Evolutionary conservation across 1,139 yeast genomes (phyloP), one percentile per base, ranked within the genome.

Genomic region (Saccharomyces hybrid): DNA sequence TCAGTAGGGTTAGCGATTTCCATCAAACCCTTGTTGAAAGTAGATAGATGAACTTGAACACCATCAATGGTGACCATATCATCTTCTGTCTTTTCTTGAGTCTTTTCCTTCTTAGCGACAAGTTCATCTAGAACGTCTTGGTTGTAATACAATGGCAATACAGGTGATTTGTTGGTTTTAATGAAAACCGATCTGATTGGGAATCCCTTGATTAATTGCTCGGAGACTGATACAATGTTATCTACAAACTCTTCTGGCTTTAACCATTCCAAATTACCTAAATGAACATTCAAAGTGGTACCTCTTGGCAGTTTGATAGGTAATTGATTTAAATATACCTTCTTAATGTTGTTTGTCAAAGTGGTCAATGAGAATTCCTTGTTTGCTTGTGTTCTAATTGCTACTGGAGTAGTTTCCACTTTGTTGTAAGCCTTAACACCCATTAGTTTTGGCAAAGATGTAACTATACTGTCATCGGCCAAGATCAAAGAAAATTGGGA

Each of bases 361-460:
- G 87, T 78, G 32, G 71, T 76, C 51, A 79, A 64, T n/a, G 86
- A 82, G 53, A 86, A 75, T 55, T 73, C 75, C 41, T 69, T 69
- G 34, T 68, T 63, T 8, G 63, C 55, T 46, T 60, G 60, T 34
- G 66, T 62, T 65, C 77, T 80, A 52, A 91, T 76, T 16, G 95
- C 84, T 52, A 90, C 69, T 46, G 98, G 98, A 31, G 84, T 71
- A 67, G 88, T 88, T 55, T 77, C 75, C 48, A 77, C 72, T 57
- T 76, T 75, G 70, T 84, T 87, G 67, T 90, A 93, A 4, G 81
- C 76, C 72, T 88, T 88, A 51, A 97, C 96, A 53, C 97, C 97
- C 60, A 93, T 75, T 47, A 86, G 73, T 61, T 84, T 83, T 53
- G 99, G 99, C 73, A 91, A 77, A 58, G 88, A 76, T 52, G 90